These are phyloP conservation scores for Cinnamomum chago DNA, from an alignment of 164 flowering plant species.

Conservation along the genomic window DNA sequence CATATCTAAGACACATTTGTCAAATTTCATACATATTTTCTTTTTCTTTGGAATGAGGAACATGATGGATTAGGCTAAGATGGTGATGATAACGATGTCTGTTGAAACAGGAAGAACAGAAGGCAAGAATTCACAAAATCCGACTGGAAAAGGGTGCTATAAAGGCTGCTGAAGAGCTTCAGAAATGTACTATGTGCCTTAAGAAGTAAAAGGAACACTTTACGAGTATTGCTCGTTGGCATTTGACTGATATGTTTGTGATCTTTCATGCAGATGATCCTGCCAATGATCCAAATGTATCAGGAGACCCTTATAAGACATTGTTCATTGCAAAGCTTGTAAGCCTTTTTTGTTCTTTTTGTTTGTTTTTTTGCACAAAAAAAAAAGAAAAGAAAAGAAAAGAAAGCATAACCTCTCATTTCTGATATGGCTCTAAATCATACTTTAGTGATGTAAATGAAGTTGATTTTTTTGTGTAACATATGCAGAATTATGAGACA, in stretches of 20 bases:
- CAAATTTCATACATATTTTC: no score
- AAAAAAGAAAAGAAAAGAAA: no score
- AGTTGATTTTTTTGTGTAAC: neutral
- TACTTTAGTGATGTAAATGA: neutral
- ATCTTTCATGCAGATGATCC: slow-evolving; percentile 72
- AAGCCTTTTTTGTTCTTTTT: slow-evolving; percentile 21
- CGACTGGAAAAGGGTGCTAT: slow-evolving; percentile 84
- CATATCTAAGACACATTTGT: no score
- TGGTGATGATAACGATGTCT: no score
- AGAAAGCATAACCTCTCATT: neutral
- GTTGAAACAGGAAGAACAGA: slow-evolving; percentile 50
- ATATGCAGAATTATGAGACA: slow-evolving; percentile 85
- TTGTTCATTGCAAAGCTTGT: slow-evolving; percentile 94
- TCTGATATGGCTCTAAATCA: neutral
- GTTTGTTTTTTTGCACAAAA: no score
- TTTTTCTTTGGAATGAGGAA: no score
- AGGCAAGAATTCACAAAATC: slow-evolving; percentile 72
- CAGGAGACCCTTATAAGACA: slow-evolving; percentile 99
- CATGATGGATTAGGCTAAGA: no score
- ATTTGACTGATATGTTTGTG: neutral
- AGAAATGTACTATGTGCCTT: slow-evolving; percentile 49
- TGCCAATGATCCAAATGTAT: slow-evolving; percentile 61
- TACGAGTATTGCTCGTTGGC: neutral
- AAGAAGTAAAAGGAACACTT: neutral
- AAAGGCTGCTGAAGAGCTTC: slow-evolving; percentile 86